Percentiles rank a stretch among this genome's conserved stretches.
These are phyloP conservation scores for Hypoxylon rickii DNA, from an alignment of 495 filamentous ascomycete species.

Conservation along the genomic window DNA sequence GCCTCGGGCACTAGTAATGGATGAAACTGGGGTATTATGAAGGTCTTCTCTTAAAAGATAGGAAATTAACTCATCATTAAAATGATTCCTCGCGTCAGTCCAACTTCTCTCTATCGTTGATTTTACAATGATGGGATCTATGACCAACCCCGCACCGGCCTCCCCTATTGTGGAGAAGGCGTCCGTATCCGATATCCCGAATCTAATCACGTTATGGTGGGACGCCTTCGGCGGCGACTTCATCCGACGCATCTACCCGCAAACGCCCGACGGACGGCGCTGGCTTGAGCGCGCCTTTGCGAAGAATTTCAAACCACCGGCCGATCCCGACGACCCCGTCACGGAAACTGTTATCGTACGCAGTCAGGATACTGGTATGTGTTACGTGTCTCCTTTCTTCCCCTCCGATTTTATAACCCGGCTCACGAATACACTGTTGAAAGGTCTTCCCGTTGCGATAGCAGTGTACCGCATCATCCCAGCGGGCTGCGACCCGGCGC, in stretches of 20 bases:
- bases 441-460: constrained; percentile 11
- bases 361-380: constrained; percentile 6
- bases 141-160: no score
- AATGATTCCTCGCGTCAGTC: no score
- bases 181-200: constrained; percentile 9
- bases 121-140: no score
- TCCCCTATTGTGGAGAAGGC: constrained; percentile 7
- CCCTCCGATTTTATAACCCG: not conserved
- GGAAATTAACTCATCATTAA: no score
- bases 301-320: not conserved
- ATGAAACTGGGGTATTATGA: no score
- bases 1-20: no score
- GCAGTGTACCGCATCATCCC: constrained; percentile 14
- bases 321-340: not conserved
- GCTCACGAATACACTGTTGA: not conserved
- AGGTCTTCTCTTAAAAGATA: no score
- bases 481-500: constrained; percentile 6
- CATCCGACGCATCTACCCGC: constrained; percentile 15
- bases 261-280: constrained; percentile 11
- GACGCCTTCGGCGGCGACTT: constrained; percentile 14
- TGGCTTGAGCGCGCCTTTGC: constrained; percentile 19
- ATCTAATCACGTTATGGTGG: constrained; percentile 14
- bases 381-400: no score
- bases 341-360: constrained; percentile 10
- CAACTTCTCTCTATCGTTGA: no score